Evolutionary conservation across 495 filamentous ascomycete genomes (phyloP).

Genomic region (Penicillium salamii): DNA sequence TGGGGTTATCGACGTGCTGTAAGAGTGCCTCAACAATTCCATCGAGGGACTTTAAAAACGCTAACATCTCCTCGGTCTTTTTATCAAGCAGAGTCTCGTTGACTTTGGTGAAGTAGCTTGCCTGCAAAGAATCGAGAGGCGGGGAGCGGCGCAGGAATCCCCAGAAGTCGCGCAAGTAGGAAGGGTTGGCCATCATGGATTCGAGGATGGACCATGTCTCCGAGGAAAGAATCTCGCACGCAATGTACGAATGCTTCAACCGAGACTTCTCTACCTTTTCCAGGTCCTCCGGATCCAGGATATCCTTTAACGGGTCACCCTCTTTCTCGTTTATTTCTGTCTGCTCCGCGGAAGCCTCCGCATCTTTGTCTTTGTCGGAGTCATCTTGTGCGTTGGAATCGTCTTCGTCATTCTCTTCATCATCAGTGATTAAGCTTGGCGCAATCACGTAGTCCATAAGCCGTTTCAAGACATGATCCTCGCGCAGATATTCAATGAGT

Average conservation of each 20-base stretch:
- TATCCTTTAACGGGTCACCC: constrained; percentile 46
- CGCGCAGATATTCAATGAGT: constrained; percentile 91
- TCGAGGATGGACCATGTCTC: constrained; percentile 97
- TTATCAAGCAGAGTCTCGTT: constrained; percentile 95
- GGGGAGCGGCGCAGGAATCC: constrained; percentile 74
- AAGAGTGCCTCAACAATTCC: constrained; percentile 80
- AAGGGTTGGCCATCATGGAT: constrained; percentile 79
- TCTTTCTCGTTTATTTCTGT: constrained; percentile 29
- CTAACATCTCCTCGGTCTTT: constrained; percentile 95
- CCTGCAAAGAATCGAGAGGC: constrained; percentile 86
- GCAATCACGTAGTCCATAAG: constrained; percentile 90
- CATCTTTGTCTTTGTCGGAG: constrained; percentile 34
- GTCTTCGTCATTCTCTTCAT: constrained; percentile 60
- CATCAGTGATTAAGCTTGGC: constrained; percentile 61
- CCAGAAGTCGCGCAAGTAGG: constrained; percentile 82
- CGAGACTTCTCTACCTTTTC: constrained; percentile 82
- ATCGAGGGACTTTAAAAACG: constrained; percentile 77
- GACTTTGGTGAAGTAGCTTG: constrained; percentile 97
- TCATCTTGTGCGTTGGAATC: constrained; percentile 41
- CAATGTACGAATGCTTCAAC: constrained; percentile 85
- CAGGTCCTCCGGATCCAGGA: constrained; percentile 55
- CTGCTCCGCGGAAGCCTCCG: constrained; percentile 15
- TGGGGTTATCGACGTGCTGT: constrained; percentile 93
- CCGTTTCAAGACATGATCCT: constrained; percentile 79
- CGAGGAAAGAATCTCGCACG: constrained; percentile 90